Percentiles rank a stretch among this genome's conserved stretches.
These are phyloP conservation scores for Acanthamoeba quina DNA, from an alignment of 208 protist genomes.

Conservation along the genomic window DNA sequence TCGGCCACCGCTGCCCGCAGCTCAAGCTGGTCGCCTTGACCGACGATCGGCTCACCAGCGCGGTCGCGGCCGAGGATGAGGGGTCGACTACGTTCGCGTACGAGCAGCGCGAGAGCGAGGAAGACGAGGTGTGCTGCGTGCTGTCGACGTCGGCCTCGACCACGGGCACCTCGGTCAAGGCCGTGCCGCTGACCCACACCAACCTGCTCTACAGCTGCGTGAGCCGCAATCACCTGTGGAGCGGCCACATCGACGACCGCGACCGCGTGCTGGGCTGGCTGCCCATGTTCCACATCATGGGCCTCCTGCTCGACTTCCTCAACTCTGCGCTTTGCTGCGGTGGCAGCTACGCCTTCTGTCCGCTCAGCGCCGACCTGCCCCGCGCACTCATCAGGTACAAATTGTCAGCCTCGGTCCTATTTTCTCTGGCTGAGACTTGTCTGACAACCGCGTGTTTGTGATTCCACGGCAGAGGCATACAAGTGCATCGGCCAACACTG, in stretches of 20 bases:
- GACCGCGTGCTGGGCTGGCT: slow-evolving; percentile 66
- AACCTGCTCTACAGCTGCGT: slow-evolving; percentile 70
- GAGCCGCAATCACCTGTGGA: slow-evolving; percentile 69
- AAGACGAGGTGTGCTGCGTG: slow-evolving; percentile 41
- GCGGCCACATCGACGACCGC: slow-evolving; percentile 16
- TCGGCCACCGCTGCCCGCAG: slow-evolving; percentile 29
- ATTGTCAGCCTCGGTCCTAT: no score
- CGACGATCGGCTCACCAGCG: not conserved
- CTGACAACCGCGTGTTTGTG: no score
- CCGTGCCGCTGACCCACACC: slow-evolving; percentile 44
- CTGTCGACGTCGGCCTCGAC: slow-evolving; percentile 66
- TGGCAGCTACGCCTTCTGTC: slow-evolving; percentile 61
- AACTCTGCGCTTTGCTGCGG: slow-evolving; percentile 71
- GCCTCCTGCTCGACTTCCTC: slow-evolving; percentile 67
- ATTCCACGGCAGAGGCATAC: not conserved
- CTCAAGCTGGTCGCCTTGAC: not conserved
- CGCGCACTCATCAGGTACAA: slow-evolving; percentile 20
- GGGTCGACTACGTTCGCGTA: not conserved
- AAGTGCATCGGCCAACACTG: slow-evolving; percentile 25
- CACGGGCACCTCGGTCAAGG: slow-evolving; percentile 67
- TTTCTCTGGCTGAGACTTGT: no score
- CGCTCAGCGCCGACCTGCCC: slow-evolving; percentile 4
- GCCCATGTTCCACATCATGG: slow-evolving; percentile 73
- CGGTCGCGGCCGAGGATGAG: not conserved
- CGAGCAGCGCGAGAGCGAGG: not conserved